Evolutionary conservation across 169 alveolate genomes (phyloP).

Genomic region (Cryptosporidium viatorum): DNA sequence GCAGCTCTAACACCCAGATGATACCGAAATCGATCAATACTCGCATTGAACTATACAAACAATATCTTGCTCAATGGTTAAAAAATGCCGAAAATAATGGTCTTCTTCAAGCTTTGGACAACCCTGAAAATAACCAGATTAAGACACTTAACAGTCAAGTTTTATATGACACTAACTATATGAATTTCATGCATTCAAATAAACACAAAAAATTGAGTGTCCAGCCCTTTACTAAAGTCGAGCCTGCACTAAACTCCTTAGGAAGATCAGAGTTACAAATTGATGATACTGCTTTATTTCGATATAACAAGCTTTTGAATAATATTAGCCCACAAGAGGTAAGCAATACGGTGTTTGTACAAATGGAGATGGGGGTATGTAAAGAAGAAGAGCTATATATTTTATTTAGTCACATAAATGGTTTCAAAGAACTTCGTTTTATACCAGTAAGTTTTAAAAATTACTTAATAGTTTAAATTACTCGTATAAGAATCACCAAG

Average conservation of each 20-base stretch:
- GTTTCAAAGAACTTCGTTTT: conserved; percentile 56
- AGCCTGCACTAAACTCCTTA: background rate
- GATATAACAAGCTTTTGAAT: background rate
- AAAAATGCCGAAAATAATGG: conserved; percentile 11
- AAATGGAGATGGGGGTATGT: conserved; percentile 12
- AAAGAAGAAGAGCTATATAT: conserved; percentile 19
- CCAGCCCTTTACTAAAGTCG: background rate
- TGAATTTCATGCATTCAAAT: background rate
- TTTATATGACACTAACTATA: conserved; percentile 6
- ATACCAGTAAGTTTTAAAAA: conserved; percentile 34
- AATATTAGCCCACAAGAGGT: background rate
- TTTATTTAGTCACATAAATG: conserved; percentile 9
- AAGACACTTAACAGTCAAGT: background rate
- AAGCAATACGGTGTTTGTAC: conserved; percentile 44
- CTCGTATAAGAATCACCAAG: conserved; percentile 31
- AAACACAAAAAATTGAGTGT: background rate
- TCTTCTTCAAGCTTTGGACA: background rate
- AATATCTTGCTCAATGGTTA: conserved; percentile 51
- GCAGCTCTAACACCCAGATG: background rate
- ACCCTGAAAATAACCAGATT: background rate
- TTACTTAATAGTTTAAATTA: background rate
- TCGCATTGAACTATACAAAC: conserved; percentile 28
- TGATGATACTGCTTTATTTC: too few relatives aligned
- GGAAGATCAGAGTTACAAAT: background rate
- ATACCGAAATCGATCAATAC: conserved; percentile 16